Percentiles rank a stretch among this genome's conserved stretches.
phyloP scores from a whole-genome alignment of 148 eudicot genomes.

The Fagopyrum esculentum region DNA sequence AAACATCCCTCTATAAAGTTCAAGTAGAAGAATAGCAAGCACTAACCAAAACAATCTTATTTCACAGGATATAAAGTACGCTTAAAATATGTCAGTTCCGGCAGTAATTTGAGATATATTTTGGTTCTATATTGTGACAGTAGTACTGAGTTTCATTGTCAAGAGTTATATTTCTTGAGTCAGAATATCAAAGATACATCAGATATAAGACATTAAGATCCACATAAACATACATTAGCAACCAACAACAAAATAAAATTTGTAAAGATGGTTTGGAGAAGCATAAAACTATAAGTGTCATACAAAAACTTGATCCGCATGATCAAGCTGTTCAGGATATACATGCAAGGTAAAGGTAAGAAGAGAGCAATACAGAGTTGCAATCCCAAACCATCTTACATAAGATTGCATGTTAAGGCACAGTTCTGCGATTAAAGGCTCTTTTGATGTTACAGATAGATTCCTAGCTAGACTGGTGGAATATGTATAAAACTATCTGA shows the following conservation, averaged over 20 bases:
- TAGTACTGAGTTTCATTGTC: not conserved
- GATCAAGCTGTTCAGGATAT: conserved; percentile 94
- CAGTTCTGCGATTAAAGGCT: not conserved
- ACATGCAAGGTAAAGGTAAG: conserved; percentile 90
- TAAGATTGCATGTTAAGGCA: not conserved
- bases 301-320: conserved; percentile 96
- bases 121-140: not conserved
- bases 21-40: not conserved
- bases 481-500: not conserved
- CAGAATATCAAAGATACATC: not conserved
- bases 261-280: not conserved
- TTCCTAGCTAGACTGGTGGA: not conserved
- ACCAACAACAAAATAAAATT: not conserved
- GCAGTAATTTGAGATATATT: not conserved
- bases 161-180: not conserved
- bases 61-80: not conserved
- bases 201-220: not conserved
- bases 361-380: conserved; percentile 85
- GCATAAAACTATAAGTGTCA: conserved; percentile 9
- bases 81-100: not conserved
- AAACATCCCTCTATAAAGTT: not conserved
- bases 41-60: not conserved
- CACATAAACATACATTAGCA: not conserved
- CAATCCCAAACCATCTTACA: conserved; percentile 40
- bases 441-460: not conserved